Evolutionary conservation across 2,329 filamentous ascomycete genomes (phyloP), one percentile per base, ranked within the genome.

Genomic region (Aspergillus novofumigatus): DNA sequence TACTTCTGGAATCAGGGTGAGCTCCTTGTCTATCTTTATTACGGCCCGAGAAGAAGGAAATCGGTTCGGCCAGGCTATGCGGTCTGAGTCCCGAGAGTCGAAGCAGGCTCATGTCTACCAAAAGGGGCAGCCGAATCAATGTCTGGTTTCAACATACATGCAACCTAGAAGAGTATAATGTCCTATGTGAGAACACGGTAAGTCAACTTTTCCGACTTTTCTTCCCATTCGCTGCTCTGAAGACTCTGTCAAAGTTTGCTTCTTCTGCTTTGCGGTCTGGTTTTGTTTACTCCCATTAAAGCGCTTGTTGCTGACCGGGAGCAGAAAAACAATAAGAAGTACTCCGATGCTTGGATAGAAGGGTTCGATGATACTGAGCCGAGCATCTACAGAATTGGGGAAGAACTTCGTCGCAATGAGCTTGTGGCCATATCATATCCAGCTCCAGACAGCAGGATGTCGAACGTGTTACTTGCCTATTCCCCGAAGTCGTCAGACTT

Each of bases 61-160:
- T 75, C 55, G 74, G 73, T 4, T 49, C 65, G 44, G 63, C 67
- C 21, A 66, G 68, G 32, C 28, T 76, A 25, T 71, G 69, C 50
- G 68, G 69, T 17, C 35, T 71, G 20, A 52, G 53, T 20, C 7
- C 2, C 0, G n/a, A 4, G n/a, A 60, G 52, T n/a, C 55, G 53
- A n/a, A 21, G 3, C 28, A 62, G 54, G 21, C 58, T 75, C 9
- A 29, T 65, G 2, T 50, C 49, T 23, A 51, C 59, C 2, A 72
- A 65, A 52, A 48, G 35, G 26, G 51, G 26, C 3, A 10, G 20
- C 7, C 52, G 50, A 1, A 58, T 72, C 20, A 60, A 68, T 20
- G 41, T 76, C 20, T 70, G 70, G 64, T 75, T 76, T 57, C 62
- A 66, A 23, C 57, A 76, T 29, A 25, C 70, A 1, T 74, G 68